These are phyloP conservation scores for Emericellopsis cladophorae DNA, from an alignment of 2,329 filamentous ascomycete genomes.

Conservation along the genomic window DNA sequence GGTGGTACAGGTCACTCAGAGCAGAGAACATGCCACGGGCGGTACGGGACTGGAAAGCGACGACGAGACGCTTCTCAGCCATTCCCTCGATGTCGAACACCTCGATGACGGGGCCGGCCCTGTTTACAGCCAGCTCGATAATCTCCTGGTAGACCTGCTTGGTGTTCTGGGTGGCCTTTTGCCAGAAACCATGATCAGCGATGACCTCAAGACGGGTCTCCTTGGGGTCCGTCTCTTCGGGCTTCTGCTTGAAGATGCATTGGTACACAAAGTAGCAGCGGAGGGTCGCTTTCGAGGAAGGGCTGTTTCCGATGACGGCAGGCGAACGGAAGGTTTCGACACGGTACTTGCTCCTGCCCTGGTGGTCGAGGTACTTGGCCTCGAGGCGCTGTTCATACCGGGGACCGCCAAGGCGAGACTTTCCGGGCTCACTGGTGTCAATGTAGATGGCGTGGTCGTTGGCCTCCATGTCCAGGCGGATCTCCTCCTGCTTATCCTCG, in stretches of 20 bases:
- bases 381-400: conserved; percentile 89
- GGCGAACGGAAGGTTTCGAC: conserved; percentile 96
- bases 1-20: conserved; percentile 92
- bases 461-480: conserved; percentile 90
- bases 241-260: conserved; percentile 71
- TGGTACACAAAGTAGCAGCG: conserved; percentile 99
- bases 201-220: conserved; percentile 88
- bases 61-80: conserved; percentile 83
- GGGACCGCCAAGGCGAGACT: conserved; percentile 65
- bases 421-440: conserved; percentile 85
- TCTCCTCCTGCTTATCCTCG: conserved; percentile 88
- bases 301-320: conserved; percentile 56
- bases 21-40: conserved; percentile 91
- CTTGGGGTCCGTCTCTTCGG: conserved; percentile 55
- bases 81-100: conserved; percentile 91
- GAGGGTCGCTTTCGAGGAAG: conserved; percentile 65
- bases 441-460: conserved; percentile 95
- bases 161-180: conserved; percentile 92
- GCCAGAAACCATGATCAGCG: conserved; percentile 84
- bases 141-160: conserved; percentile 93
- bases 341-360: conserved; percentile 64
- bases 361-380: conserved; percentile 84
- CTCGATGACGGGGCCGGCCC: conserved; percentile 92
- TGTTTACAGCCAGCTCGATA: conserved; percentile 69
- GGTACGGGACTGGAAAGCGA: conserved; percentile 88